Evolutionary conservation across 1,284 basidiomycete species (phyloP), one percentile per base, ranked within the genome.

Genomic region (Papiliotrema fonsecae): DNA sequence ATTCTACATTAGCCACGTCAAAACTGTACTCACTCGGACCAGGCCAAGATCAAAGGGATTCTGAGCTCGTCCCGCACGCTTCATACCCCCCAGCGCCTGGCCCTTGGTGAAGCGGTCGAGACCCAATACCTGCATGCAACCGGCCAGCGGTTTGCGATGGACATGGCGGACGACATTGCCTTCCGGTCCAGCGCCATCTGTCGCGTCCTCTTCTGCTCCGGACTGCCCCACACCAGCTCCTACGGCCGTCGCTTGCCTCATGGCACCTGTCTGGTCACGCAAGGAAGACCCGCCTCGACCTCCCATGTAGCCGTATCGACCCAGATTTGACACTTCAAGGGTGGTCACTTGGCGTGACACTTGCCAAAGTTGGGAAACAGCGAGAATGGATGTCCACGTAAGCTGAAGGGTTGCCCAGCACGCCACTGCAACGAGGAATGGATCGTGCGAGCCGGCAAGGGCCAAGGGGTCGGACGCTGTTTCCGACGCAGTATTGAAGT

Each of bases 291-390:
- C 88, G 2, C 77, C 78, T 26, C 88, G 83, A 0, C 92, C 92
- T 41, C 94, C 96, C 91, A 98, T 97, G 76, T 85, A 97, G 2
- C 96, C 94, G 64, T 86, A 97, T 42, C 94, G 80, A 0, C 93
- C 91, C 3, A 97, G 82, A 67, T 98, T 98, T 51, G 85, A 87
- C 5, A 97, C 88, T 68, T 99, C 94, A 49, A 96, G 81, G 0
- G 94, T 97, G 1, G 94, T 99, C 82, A 98, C 89, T 67, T 98
- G 94, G 18, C 87, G 81, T 9, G 85, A 81, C 46, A 97, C 82
- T 74, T 97, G 94, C 87, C 88, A 96, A 34, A 85, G 77, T 64
- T 98, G 96, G 6, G 84, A 84, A 31, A 78, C 79, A 43, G 94
- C 82, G 39, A 99, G 83, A 47, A 98, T 80, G 36, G 82, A 73